These are phyloP conservation scores for Brassica juncea DNA, from an alignment of 345 rosid species.

Conservation along the genomic window DNA sequence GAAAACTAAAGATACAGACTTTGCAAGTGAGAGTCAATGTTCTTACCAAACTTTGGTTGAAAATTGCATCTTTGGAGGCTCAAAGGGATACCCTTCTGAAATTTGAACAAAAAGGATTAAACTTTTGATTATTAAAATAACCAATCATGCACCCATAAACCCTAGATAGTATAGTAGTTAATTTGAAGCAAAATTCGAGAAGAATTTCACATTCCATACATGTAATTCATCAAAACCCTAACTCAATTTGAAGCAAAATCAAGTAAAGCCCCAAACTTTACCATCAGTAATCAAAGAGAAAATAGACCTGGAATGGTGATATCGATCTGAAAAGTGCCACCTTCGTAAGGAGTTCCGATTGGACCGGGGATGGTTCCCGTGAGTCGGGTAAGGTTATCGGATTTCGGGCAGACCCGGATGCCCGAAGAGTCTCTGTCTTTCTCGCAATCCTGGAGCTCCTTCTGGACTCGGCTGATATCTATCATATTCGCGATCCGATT, in stretches of 20 bases:
- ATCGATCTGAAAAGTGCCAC: conserved; percentile 84
- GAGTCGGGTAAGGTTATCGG: conserved; percentile 72
- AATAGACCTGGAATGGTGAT: conserved; percentile 82
- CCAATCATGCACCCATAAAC: background rate
- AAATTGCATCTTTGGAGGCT: conserved; percentile 99
- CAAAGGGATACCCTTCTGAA: conserved; percentile 99
- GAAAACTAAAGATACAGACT: background rate
- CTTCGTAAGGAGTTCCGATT: conserved; percentile 85
- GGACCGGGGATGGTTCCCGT: conserved; percentile 91
- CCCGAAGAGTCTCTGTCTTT: conserved; percentile 70
- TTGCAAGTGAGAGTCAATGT: conserved; percentile 4
- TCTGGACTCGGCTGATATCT: conserved; percentile 82
- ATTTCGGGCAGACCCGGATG: conserved; percentile 68
- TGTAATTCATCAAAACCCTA: background rate
- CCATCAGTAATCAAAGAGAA: background rate
- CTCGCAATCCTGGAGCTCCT: conserved; percentile 89
- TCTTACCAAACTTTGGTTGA: conserved; percentile 96
- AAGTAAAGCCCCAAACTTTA: conserved; percentile 12
- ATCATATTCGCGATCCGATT: conserved; percentile 49
- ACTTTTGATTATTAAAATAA: background rate
- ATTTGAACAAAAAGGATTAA: background rate
- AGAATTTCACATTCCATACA: background rate
- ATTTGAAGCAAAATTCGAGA: background rate
- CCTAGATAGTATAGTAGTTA: background rate
- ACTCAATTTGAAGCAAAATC: conserved; percentile 18